Evolutionary conservation across 305 asterid genomes (phyloP).

Genomic region (Solanum hybrid): DNA sequence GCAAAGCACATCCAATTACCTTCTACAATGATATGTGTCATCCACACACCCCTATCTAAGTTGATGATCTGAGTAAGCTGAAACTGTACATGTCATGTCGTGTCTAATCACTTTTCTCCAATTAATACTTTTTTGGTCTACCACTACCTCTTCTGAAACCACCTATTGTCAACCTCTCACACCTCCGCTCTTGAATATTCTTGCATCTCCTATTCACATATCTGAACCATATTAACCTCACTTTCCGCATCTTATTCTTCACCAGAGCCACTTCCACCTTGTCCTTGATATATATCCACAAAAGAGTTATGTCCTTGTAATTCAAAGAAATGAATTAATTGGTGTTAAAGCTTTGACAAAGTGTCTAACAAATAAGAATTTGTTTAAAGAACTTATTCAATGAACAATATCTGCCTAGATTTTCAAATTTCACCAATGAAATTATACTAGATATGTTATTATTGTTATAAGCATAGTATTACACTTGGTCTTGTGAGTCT

Average conservation of each 20-base stretch:
- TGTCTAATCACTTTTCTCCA: background rate
- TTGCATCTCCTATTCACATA: background rate
- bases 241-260: background rate
- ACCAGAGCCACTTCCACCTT: background rate
- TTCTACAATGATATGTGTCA: background rate
- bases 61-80: background rate
- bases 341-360: background rate
- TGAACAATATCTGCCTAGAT: background rate
- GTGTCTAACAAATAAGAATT: background rate
- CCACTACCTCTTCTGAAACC: rapidly evolving
- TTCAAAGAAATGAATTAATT: background rate
- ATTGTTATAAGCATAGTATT: no score
- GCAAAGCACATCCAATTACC: background rate
- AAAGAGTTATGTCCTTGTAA: background rate
- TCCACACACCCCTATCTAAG: background rate
- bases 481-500: background rate
- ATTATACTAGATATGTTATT: background rate
- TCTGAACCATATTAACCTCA: background rate
- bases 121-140: background rate
- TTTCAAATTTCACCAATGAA: background rate
- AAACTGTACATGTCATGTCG: background rate
- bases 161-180: background rate
- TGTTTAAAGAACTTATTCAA: background rate
- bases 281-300: background rate
- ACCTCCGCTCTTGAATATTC: background rate